Evolutionary conservation across 148 eudicot species (phyloP).

Genomic region (Diospyros kaki): DNA sequence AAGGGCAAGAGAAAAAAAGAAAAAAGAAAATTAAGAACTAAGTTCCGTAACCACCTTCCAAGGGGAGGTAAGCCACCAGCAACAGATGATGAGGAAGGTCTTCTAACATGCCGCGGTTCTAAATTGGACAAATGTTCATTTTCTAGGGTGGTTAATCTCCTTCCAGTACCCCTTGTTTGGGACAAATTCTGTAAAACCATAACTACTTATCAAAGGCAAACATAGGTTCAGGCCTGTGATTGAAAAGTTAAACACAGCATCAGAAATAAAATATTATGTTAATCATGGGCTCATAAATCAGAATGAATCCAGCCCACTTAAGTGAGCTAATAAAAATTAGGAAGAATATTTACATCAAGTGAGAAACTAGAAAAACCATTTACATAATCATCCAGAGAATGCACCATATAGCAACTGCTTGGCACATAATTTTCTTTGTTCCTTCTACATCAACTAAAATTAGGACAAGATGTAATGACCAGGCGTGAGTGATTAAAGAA

Average conservation of each 20-base stretch:
- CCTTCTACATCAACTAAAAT: neutral
- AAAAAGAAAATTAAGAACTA: neutral
- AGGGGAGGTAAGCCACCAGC: constrained; percentile 89
- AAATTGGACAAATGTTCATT: constrained; percentile 48
- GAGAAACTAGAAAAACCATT: too few species aligned
- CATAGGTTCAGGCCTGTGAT: constrained; percentile 4
- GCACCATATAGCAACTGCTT: neutral
- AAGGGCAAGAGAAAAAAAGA: neutral
- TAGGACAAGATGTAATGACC: neutral
- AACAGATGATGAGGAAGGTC: constrained; percentile 72
- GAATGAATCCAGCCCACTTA: neutral
- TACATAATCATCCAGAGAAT: too few species aligned
- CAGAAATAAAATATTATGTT: neutral
- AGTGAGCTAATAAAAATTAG: neutral
- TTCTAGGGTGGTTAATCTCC: constrained; percentile 50
- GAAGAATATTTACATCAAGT: neutral
- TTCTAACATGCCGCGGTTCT: constrained; percentile 59
- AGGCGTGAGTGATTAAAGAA: neutral
- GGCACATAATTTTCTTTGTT: neutral
- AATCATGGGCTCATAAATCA: neutral
- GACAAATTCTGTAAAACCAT: constrained; percentile 52
- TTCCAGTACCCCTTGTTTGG: constrained; percentile 60
- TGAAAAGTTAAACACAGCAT: constrained; percentile 1
- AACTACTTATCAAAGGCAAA: neutral
- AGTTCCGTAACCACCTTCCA: constrained; percentile 51